A percentile compares a stretch with the other conserved stretches of the same genome.
phyloP scores from a whole-genome alignment of 116 monocot genomes.

The Phalaenopsis hybrid region DNA sequence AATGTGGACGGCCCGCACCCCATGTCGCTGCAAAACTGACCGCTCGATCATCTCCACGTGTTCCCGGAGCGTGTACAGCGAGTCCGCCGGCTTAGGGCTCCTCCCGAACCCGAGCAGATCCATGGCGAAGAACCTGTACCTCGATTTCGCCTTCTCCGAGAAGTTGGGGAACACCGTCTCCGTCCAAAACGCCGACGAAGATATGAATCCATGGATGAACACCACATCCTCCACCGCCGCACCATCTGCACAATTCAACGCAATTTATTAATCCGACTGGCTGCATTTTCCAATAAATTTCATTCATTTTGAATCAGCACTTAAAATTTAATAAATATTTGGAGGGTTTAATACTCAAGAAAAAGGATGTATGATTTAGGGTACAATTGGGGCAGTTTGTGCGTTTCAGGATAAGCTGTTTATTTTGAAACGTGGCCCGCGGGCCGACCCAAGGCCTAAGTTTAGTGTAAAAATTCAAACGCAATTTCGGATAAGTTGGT shows the following conservation, averaged over 20 bases:
- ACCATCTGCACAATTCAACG: slow-evolving; percentile 17
- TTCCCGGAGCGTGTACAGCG: slow-evolving; percentile 80
- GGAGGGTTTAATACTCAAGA: too few relatives aligned
- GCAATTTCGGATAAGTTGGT: too few relatives aligned
- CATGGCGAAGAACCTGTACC: slow-evolving; percentile 62
- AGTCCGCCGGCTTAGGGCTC: slow-evolving; percentile 86
- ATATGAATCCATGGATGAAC: slow-evolving; percentile 90
- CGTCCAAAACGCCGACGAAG: slow-evolving; percentile 87
- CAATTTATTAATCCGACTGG: too few relatives aligned
- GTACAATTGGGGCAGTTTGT: too few relatives aligned
- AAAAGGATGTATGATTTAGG: too few relatives aligned
- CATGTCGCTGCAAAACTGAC: slow-evolving; percentile 47
- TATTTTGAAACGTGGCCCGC: too few relatives aligned
- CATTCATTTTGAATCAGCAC: too few relatives aligned
- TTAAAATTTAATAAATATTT: too few relatives aligned
- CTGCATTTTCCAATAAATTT: too few relatives aligned
- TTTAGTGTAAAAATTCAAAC: too few relatives aligned
- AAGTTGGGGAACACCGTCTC: slow-evolving; percentile 85
- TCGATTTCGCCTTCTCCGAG: slow-evolving; percentile 27
- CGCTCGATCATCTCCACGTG: slow-evolving; percentile 88
- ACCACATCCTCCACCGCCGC: slow-evolving; percentile 53
- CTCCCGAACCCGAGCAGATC: slow-evolving; percentile 82
- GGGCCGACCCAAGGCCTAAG: too few relatives aligned
- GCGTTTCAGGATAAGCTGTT: too few relatives aligned
- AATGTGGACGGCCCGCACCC: slow-evolving; percentile 67